Base-by-base conservation (phyloP, 2,329 filamentous ascomycete species). In the Aspergillus pseudoviridinutans region DNA sequence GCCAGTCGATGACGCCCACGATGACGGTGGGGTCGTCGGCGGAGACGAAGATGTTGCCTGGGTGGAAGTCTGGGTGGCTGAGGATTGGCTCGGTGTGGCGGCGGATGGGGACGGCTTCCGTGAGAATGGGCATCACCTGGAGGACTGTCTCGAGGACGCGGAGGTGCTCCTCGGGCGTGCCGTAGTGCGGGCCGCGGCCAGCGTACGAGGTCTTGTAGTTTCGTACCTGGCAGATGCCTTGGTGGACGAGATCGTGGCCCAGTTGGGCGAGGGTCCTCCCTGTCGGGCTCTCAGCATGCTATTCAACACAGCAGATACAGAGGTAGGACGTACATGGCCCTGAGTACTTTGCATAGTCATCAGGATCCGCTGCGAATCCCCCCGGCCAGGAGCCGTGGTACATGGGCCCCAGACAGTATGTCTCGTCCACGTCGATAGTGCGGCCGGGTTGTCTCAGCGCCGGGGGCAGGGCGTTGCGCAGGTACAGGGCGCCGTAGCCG, bases 1-100 rank as follows among this genome's bases (percentile, higher is more conserved):
- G 61, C 64, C 60, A 66, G 42, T 66, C 63, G 35, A 68, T 59
- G 35, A 68, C 59, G 35, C 58, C 54, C 4, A 55, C 49, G 29
- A 68, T 59, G 17, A 24, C 58, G 38, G 62, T 64, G 3, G 62
- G 62, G 32, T 65, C 65, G 17, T 61, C 49, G 10, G 56, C 24
- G 20, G 57, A 61, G n/a, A 67, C 61, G 54, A 65, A 66, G 32
- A 66, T 63, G 49, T 66, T 67, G 10, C 62, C 58, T 35, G 63
- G 57, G 54, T 61, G 59, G 55, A 64, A 63, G 46, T 63, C 58
- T 4, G 54, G 50, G 38, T 67, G 65, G 46, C 58, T 59, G 6
- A 66, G 59, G 24, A 58, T 53, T 7, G 61, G 61, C 22, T 59
- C 53, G 20, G 58, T 57, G 51, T 58, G 55, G 4, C 53, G 54